These are phyloP conservation scores for Fusarium phyllophilum DNA, from an alignment of 2,329 filamentous ascomycete genomes.

Conservation along the genomic window DNA sequence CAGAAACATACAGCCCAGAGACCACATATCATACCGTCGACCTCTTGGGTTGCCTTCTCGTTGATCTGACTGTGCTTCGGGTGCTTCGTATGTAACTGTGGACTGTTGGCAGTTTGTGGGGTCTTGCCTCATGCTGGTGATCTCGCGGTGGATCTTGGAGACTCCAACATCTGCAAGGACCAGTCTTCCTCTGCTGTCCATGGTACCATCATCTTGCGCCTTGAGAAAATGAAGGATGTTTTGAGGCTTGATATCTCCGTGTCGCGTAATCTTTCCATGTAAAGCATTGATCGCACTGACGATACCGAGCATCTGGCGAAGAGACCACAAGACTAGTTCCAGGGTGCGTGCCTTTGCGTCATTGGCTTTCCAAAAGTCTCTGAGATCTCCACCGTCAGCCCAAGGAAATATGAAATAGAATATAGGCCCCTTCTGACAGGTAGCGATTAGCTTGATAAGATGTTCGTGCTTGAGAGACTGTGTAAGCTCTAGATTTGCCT, in stretches of 20 bases:
- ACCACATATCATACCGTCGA: conserved; percentile 30
- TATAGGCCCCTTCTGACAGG: conserved; percentile 1
- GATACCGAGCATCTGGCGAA: conserved; percentile 28
- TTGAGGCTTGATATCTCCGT: conserved; percentile 35
- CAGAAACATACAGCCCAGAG: conserved; percentile 29
- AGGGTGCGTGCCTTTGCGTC: background rate
- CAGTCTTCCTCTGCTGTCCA: background rate
- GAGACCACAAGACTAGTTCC: conserved; percentile 8
- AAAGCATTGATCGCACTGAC: conserved; percentile 11
- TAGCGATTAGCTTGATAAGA: conserved; percentile 16
- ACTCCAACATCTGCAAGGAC: conserved; percentile 32
- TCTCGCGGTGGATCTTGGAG: conserved; percentile 17
- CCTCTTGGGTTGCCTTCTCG: background rate
- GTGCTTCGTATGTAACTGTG: conserved; percentile 27
- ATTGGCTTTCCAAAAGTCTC: conserved; percentile 13
- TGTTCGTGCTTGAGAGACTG: conserved; percentile 12
- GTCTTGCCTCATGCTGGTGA: conserved; percentile 8
- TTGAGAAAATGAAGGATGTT: conserved; percentile 30
- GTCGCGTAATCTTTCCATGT: conserved; percentile 13
- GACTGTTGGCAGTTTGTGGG: conserved; percentile 10
- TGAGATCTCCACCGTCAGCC: conserved; percentile 28
- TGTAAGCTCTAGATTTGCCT: background rate
- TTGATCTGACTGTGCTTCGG: conserved; percentile 10
- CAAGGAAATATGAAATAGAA: conserved; percentile 33
- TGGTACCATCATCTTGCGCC: fast-evolving